A percentile compares a stretch with the other conserved stretches of the same genome.
These are phyloP conservation scores for Trapa incisa DNA, from an alignment of 345 rosid genomes.

Conservation along the genomic window DNA sequence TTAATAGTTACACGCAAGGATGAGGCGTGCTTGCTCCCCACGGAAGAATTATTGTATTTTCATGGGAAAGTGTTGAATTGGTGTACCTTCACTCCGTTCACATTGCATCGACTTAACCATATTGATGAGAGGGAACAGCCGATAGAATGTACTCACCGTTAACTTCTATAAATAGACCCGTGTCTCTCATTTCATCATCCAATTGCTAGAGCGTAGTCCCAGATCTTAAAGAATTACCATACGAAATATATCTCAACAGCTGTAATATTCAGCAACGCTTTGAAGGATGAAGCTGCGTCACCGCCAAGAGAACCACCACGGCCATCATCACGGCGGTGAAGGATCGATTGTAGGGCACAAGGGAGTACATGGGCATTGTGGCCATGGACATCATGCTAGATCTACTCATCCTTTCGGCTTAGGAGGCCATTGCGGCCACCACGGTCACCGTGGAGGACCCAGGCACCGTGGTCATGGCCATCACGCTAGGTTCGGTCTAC, in stretches of 20 bases:
- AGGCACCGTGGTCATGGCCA: neutral
- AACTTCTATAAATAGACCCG: neutral
- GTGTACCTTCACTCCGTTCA: neutral
- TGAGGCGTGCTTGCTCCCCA: neutral
- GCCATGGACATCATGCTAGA: neutral
- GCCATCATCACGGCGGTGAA: neutral
- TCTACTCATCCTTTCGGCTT: neutral
- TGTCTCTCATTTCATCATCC: no score
- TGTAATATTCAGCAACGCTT: neutral
- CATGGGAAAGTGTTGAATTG: neutral
- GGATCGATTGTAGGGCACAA: neutral
- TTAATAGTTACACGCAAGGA: neutral
- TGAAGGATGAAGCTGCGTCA: neutral
- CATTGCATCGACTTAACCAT: neutral
- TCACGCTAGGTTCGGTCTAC: neutral
- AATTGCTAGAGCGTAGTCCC: no score
- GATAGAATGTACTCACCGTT: neutral
- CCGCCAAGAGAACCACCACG: neutral
- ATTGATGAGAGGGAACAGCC: neutral
- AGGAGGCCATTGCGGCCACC: neutral
- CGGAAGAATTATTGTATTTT: neutral
- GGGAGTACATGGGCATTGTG: neutral
- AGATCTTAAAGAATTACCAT: no score
- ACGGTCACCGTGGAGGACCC: neutral
- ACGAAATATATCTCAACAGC: no score